Base-by-base conservation (phyloP, 2,329 filamentous ascomycete species). In the Alternaria hordeiaustralica region DNA sequence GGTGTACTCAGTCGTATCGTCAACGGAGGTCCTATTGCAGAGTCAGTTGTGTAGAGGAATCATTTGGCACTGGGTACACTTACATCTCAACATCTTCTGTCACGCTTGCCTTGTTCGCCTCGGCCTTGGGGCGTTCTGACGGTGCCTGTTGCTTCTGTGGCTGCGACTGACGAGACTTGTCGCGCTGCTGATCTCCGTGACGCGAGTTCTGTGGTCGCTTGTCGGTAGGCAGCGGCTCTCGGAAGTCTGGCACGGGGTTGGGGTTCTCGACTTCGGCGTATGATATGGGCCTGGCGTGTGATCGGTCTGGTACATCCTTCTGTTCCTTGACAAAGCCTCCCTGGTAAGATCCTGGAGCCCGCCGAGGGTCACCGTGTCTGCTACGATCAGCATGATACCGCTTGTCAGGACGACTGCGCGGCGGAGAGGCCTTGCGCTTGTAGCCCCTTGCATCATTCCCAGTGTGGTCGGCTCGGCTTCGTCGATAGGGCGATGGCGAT, bases 361-460 rank as follows among this genome's bases (percentile, higher is more conserved):
- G 88, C 74, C 89, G 84, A 44, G 86, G 80, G 71, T 92, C 89
- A 85, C 80, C 65, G 84, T 83, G 75, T 79, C 75, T 75, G 58
- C 61, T 64, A 56, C 67, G 71, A 71, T 76, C 73, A 68, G 69
- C 69, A 61, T 72, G 67, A 55, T 85, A 79, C 69, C 92, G 87
- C 81, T 94, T 94, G 73, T 87, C 87, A 43, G 72, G 71, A 23
- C 75, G 72, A 50, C 69, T 68, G 49, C 70, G 74, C 15, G 72
- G 70, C 36, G 71, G 71, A 11, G 74, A 75, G 63, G 88, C 89
- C 57, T 76, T 77, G 68, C 75, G 75, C 67, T 78, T 78, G 49
- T 71, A 61, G 44, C 86, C 66, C 63, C 70, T 78, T 66, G 67
- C 71, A 75, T 69, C 74, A 61, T 64, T 63, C 23, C 58, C 55